Evolutionary conservation across 2,329 filamentous ascomycete species (phyloP), one percentile per base, ranked within the genome.

Genomic region (Neofusicoccum laricinum): DNA sequence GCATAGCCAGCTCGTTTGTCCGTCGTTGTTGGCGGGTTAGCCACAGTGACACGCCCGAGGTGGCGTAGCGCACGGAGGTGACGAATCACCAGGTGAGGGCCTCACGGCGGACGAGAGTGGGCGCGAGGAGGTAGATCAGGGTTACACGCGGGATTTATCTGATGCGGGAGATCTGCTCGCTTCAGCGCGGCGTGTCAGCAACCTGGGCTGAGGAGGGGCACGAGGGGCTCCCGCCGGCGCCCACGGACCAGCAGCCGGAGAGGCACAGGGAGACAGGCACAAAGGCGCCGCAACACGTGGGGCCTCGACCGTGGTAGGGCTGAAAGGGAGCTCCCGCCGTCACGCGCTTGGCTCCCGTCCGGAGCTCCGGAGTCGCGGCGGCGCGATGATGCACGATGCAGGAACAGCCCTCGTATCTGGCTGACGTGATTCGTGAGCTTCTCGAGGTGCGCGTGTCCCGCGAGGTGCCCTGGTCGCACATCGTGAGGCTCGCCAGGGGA

Each of bases 191-290:
- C 55, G 55, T 59, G 55, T 59, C 55, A 59, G 55, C 55, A 59
- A 59, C 40, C 40, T 32, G 55, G 41, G 25, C 25, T 7, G 15
- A 15, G 41, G 53, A 43, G 53, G 53, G 53, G 53, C 38, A 58
- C 25, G 53, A 43, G 43, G 55, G 55, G 41, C n/a, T 19, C 40
- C 40, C n/a, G n/a, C 46, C 40, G 40, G 40, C 38, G 55, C 40
- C 49, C 61, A 63, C 61, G 61, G 61, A 63, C 61, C 61, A 63
- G 61, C 41, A 21, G 53, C 53, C 36, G 53, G 25, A 43, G 53
- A 50, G 48, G 48, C 46, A 34, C 48, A 50, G 53, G 40, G 21
- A 46, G 55, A 15, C 43, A 45, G 41, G 40, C 30, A 55, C 46
- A 63, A 51, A 38, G 48, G n/a, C 36, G 53, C 38, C 40, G 55